phyloP scores from a whole-genome alignment of 2,329 filamentous ascomycete genomes.

The Samsoniella hepiali region DNA sequence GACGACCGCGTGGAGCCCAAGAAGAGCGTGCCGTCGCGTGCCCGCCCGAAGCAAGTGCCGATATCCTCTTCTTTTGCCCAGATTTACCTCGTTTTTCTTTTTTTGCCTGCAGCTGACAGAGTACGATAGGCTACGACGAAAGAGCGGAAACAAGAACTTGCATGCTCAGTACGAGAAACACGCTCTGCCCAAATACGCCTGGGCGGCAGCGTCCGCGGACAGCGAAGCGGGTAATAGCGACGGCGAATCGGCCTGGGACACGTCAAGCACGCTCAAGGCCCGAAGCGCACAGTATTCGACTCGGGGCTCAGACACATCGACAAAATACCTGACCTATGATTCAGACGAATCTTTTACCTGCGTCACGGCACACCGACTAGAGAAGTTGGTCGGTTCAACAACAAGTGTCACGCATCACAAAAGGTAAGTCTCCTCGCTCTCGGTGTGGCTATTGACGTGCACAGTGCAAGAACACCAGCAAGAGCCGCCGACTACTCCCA shows the following conservation, averaged over 20 bases:
- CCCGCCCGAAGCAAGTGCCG: neutral
- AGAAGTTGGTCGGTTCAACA: neutral
- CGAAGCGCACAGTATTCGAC: neutral
- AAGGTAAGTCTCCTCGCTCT: neutral
- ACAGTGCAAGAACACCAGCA: too few species aligned
- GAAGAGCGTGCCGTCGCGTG: neutral
- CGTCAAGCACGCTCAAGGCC: neutral
- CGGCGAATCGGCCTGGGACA: neutral
- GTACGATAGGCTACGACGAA: neutral
- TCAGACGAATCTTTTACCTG: slow-evolving; percentile 3
- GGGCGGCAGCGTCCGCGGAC: neutral
- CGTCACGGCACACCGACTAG: neutral
- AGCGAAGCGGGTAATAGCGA: neutral
- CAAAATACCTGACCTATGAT: neutral
- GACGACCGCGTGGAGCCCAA: neutral
- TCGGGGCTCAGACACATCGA: neutral
- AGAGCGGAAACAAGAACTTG: neutral
- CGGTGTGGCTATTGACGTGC: too few species aligned
- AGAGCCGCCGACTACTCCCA: too few species aligned
- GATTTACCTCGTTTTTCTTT: too few species aligned
- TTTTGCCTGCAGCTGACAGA: too few species aligned
- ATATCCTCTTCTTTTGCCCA: too few species aligned
- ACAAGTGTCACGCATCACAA: neutral
- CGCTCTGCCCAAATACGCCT: neutral
- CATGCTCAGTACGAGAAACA: neutral